Evolutionary conservation across 2,329 filamentous ascomycete species (phyloP).

Genomic region (Arthrinium phaeospermum): DNA sequence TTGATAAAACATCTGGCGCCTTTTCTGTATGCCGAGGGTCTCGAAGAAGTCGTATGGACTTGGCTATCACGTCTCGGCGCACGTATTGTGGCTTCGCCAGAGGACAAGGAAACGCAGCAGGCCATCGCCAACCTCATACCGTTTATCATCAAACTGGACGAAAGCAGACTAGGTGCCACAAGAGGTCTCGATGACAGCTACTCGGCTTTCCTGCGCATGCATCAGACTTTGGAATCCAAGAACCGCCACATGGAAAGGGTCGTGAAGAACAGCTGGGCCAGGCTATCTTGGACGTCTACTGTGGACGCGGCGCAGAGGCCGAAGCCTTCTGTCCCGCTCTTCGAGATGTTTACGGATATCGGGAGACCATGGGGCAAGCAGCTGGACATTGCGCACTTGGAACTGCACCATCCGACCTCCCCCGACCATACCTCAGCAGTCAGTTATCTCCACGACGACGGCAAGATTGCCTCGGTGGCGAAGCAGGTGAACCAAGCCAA

Average conservation of each 20-base stretch:
- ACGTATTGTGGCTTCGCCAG: slow-evolving; percentile 26
- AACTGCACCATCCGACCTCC: slow-evolving; percentile 58
- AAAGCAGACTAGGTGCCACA: slow-evolving; percentile 36
- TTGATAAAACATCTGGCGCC: slow-evolving; percentile 49
- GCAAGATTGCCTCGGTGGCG: not conserved
- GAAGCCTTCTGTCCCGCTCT: slow-evolving; percentile 53
- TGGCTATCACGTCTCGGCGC: slow-evolving; percentile 53
- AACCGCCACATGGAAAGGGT: slow-evolving; percentile 43
- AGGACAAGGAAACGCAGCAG: slow-evolving; percentile 26
- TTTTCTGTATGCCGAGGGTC: slow-evolving; percentile 58
- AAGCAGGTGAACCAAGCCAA: not conserved
- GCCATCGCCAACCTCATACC: slow-evolving; percentile 47
- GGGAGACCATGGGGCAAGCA: slow-evolving; percentile 47
- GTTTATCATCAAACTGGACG: slow-evolving; percentile 41
- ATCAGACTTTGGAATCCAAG: slow-evolving; percentile 45
- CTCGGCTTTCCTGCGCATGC: slow-evolving; percentile 52
- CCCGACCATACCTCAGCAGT: slow-evolving; percentile 56
- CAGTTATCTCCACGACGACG: slow-evolving; percentile 45
- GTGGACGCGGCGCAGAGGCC: slow-evolving; percentile 53
- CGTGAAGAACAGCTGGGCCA: slow-evolving; percentile 51
- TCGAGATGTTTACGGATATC: slow-evolving; percentile 58
- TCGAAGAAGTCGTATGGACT: slow-evolving; percentile 57
- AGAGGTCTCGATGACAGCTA: slow-evolving; percentile 58
- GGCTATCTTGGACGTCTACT: slow-evolving; percentile 58
- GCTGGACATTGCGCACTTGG: slow-evolving; percentile 59